Evolutionary conservation across 192 early-diverging fungal species (phyloP).

Genomic region (Backusella mclennaniae): DNA sequence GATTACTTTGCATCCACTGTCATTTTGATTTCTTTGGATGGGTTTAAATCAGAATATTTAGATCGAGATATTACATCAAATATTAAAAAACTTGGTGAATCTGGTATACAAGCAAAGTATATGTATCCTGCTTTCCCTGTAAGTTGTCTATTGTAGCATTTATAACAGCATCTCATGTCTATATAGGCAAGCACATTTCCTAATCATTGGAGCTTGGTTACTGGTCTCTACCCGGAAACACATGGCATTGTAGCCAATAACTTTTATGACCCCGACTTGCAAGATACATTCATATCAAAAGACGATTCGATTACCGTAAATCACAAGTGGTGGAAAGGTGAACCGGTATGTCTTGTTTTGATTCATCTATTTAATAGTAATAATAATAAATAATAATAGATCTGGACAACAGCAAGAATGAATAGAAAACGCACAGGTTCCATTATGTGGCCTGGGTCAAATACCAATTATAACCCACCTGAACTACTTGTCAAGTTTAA

Average conservation of each 20-base stretch:
- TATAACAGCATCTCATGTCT: neutral
- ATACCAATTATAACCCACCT: conserved; percentile 58
- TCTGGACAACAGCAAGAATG: conserved; percentile 82
- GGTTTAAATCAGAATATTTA: conserved; percentile 81
- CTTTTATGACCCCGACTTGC: conserved; percentile 72
- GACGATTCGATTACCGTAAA: conserved; percentile 55
- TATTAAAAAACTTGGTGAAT: conserved; percentile 45
- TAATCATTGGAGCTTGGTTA: conserved; percentile 89
- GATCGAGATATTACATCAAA: conserved; percentile 67
- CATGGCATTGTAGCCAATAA: conserved; percentile 90
- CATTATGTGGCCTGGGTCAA: conserved; percentile 87
- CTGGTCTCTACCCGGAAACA: conserved; percentile 85
- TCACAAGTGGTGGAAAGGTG: conserved; percentile 82
- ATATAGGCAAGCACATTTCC: conserved; percentile 75
- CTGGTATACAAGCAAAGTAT: conserved; percentile 51
- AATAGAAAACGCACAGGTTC: conserved; percentile 65
- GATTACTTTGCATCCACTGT: conserved; percentile 62
- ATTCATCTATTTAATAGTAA: neutral
- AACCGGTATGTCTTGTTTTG: conserved; percentile 60
- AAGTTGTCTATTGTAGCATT: neutral
- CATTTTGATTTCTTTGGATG: conserved; percentile 83
- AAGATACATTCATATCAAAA: conserved; percentile 76
- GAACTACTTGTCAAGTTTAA: conserved; percentile 63
- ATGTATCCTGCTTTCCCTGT: conserved; percentile 72
- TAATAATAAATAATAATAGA: conserved; percentile 32